A percentile compares a stretch with the other conserved stretches of the same genome.
Evolutionary conservation across 2,329 filamentous ascomycete species (phyloP).

Genomic region (Ophiocordyceps camponoti-leonardi): DNA sequence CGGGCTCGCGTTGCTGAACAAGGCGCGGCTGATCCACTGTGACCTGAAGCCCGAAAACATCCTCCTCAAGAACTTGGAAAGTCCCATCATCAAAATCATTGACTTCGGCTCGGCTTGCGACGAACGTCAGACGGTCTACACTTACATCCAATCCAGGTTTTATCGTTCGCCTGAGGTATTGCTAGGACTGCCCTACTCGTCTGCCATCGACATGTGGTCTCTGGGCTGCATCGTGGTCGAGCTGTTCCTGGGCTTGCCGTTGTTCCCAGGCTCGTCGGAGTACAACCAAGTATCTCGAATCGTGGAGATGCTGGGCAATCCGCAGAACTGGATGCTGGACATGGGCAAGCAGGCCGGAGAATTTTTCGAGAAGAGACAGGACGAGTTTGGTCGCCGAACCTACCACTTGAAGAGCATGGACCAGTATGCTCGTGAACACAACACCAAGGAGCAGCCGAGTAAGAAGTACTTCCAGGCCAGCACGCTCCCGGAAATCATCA

Average conservation of each 20-base stretch:
- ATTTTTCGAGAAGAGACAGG: slow-evolving; percentile 84
- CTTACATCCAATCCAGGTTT: slow-evolving; percentile 96
- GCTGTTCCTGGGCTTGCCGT: slow-evolving; percentile 79
- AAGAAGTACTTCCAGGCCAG: slow-evolving; percentile 98
- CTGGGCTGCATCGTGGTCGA: slow-evolving; percentile 96
- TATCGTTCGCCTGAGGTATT: slow-evolving; percentile 94
- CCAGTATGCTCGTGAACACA: slow-evolving; percentile 88
- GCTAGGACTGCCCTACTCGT: slow-evolving; percentile 90
- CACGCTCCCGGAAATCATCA: slow-evolving; percentile 90
- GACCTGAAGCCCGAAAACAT: slow-evolving; percentile 98
- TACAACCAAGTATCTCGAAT: slow-evolving; percentile 98
- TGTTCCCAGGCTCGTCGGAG: slow-evolving; percentile 94
- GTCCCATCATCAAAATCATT: slow-evolving; percentile 98
- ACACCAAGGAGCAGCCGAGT: slow-evolving; percentile 94
- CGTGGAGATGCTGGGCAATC: slow-evolving; percentile 92
- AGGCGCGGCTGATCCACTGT: slow-evolving; percentile 92
- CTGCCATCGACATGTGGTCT: slow-evolving; percentile 99
- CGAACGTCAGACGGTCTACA: slow-evolving; percentile 96
- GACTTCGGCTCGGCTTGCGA: slow-evolving; percentile 98
- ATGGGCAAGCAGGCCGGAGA: slow-evolving; percentile 96
- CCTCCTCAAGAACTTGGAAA: slow-evolving; percentile 91
- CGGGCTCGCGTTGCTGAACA: slow-evolving; percentile 80
- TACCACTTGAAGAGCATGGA: slow-evolving; percentile 96
- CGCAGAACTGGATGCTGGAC: slow-evolving; percentile 97
- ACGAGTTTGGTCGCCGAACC: slow-evolving; percentile 82